A percentile compares a stretch with the other conserved stretches of the same genome.
Conservation (phyloP, 305 asterid genomes). For the Nicotiana rustica region DNA sequence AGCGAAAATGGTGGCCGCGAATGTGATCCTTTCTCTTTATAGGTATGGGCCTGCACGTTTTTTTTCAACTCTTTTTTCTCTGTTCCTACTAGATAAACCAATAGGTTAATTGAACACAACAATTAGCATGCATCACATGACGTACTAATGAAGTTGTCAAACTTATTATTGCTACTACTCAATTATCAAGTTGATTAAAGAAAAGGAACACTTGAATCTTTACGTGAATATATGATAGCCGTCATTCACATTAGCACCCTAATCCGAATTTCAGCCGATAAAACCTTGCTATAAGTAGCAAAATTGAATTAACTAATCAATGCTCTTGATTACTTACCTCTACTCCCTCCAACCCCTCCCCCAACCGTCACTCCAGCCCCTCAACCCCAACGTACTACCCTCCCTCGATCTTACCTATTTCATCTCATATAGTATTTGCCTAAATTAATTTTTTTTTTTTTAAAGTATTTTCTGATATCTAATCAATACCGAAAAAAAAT, state of each 20-base stretch:
- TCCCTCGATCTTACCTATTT: too few species aligned
- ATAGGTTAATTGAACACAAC: neutral
- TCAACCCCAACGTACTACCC: too few species aligned
- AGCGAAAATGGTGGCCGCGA: constrained; percentile 27
- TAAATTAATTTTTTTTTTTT: too few species aligned
- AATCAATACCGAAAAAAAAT: too few species aligned
- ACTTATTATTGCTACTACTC: neutral
- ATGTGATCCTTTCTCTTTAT: neutral
- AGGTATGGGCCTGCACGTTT: neutral
- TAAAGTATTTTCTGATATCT: too few species aligned
- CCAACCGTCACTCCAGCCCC: too few species aligned
- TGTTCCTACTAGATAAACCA: too few species aligned
- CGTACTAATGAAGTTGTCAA: constrained; percentile 2
- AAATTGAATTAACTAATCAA: neutral
- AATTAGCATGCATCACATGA: neutral
- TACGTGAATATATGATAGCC: neutral
- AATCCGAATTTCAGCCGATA: neutral
- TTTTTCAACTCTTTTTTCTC: neutral
- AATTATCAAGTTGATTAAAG: constrained; percentile 1
- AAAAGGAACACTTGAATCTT: neutral
- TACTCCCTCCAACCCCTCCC: too few species aligned
- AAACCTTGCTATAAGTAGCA: neutral
- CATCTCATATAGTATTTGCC: too few species aligned
- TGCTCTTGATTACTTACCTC: neutral
- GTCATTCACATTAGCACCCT: neutral